Evolutionary conservation across 257 asterid species (phyloP), one percentile per base, ranked within the genome.

Genomic region (Marsdenia floribunda): DNA sequence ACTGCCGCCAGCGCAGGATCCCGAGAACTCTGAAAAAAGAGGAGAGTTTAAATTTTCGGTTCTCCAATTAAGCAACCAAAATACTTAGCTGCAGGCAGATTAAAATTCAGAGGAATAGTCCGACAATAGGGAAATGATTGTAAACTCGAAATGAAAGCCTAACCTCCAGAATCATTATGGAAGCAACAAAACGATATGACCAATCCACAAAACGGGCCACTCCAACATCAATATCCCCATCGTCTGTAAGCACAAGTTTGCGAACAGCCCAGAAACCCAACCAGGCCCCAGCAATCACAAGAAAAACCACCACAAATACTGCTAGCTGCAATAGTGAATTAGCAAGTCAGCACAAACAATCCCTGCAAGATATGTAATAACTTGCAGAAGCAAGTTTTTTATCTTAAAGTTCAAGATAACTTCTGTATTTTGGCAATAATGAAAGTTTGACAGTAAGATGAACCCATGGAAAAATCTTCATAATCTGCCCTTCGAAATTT

Each of bases 221-320:
- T 72, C 91, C 88, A 3, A 5, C 57, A 75, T 94, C 96, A 87
- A 94, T 77, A 65, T 85, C 79, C 78, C 98, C 98, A 77, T 91
- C 96, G 72, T 89, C 91, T 14, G 83, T 79, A 77, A 90, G 95
- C 61, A 94, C 91, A 80, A 91, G 83, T 86, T 92, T 94, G 80
- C 88, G 97, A 61, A 94, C 97, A 73, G 82, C 91, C 97, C 94
- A 90, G 81, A 86, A 94, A 58, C 98, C 98, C 85, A 92, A 79
- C 94, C 96, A 91, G 72, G 98, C 93, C 85, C 98, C 98, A 68
- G 80, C 72, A 80, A 94, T 87, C 67, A 78, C 85, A 77, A 90
- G 86, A 82, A 92, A 90, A 75, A 88, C 83, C 78, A 84, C 79
- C 86, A 90, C 79, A 81, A 91, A 84, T 67, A 83, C 77, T 57